Evolutionary conservation across 345 rosid species (phyloP), one percentile per base, ranked within the genome.

Genomic region (Dovyalis caffra): DNA sequence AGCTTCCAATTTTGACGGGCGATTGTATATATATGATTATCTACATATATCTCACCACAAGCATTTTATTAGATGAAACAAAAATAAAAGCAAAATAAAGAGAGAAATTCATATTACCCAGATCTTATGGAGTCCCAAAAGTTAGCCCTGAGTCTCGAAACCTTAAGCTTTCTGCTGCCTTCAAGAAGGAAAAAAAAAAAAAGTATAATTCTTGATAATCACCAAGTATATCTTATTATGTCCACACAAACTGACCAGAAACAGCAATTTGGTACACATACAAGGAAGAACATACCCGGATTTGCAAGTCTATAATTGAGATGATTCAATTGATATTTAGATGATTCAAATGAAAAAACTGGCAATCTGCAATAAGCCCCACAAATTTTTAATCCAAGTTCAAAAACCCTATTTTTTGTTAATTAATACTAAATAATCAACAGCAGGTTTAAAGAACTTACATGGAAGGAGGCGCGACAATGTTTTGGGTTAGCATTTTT

Each of bases 101-200:
- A n/a, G n/a, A n/a, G n/a, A n/a, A n/a, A n/a, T n/a, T 35, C 10
- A 35, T 4, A 60, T 68, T 88, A 92, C 98, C 96, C 96, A 40
- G 93, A 84, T 90, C 86, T 86, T 40, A 94, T 87, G 69, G 89
- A 87, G 37, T 92, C 92, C 98, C 97, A 94, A 82, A 94, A 89
- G 68, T 82, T 83, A n/a, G 89, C 85, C 75, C 82, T 87, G 80
- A 89, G 83, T 8, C 79, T 85, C 40, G 84, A 83, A 83, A 80
- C 78, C 86, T 82, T 87, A 64, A 84, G 72, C 80, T 82, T 87
- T 82, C 87, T 86, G 66, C 75, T 88, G 51, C 78, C 97, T 93
- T 94, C 74, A 73, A 86, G 72, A 73, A 33, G 49, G 32, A 68
- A n/a, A n/a, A n/a, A n/a, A n/a, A n/a, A n/a, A n/a, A n/a, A n/a